Base-by-base conservation (phyloP, 129 eudicot genomes). In the Tagetes erecta region DNA sequence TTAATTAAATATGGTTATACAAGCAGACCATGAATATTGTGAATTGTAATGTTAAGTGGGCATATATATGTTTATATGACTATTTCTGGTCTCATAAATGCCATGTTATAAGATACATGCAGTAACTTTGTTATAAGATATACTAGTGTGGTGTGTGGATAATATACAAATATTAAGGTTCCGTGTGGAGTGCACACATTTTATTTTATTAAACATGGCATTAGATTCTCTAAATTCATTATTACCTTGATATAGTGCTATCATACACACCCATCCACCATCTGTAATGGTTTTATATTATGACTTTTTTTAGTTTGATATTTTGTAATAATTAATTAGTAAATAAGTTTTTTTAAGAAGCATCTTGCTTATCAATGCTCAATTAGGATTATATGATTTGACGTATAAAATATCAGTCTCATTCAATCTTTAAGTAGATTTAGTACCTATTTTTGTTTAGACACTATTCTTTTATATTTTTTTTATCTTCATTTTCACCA, bases 171-270 rank as follows among this genome's bases (percentile, higher is more conserved):
- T 62, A 6, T 66, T 47, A 6, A 65, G 20, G 42, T 81, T 60
- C 60, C 69, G 63, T 64, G 84, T 81, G 84, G 81, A 81, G 44
- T 34, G 78, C 78, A 76, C 70, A 70, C 81, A 20, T 69, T 59
- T 52, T 52, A 8, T 60, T 59, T 12, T 36, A 31, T 27, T 46
- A 80, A 13, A 45, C 70, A 45, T 31, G 70, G 38, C 41, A 46
- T 45, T 55, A 68, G 67, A 36, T 69, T 68, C 75, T 35, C 36
- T 41, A 14, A 56, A n/a, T 69, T 62, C 44, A 67, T 71, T 42
- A 30, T 71, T 56, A 63, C 47, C 34, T 72, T 71, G 56, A 72
- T 64, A 44, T 33, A 53, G 78, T 82, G 85, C 73, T 52, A 74
- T 70, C 80, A 67, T 81, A 76, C 76, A 70, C 74, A 81, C 11